phyloP scores from a whole-genome alignment of 2,329 filamentous ascomycete genomes.

The Ceratocystis huliohia region DNA sequence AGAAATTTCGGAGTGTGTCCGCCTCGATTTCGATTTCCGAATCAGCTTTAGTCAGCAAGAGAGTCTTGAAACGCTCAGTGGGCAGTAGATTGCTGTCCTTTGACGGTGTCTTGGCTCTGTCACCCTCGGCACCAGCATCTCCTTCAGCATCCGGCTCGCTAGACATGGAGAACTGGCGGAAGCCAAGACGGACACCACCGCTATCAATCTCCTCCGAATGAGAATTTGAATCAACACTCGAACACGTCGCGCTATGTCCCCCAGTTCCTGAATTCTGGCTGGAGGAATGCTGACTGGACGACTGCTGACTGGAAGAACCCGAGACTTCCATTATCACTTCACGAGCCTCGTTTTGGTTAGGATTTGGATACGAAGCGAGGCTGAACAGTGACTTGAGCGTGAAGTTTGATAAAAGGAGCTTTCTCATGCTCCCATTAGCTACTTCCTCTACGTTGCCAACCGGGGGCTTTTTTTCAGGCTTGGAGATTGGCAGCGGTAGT shows the following conservation, averaged over 20 bases:
- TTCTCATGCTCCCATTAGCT: not conserved
- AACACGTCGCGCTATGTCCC: not conserved
- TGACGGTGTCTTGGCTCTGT: not conserved
- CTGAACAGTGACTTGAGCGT: slow-evolving; percentile 40
- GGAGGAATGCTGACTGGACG: slow-evolving; percentile 24
- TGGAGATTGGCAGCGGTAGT: not conserved
- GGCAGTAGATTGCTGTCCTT: not conserved
- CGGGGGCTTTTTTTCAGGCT: not conserved
- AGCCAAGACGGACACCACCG: not conserved
- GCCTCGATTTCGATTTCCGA: not conserved
- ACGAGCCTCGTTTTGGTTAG: slow-evolving; percentile 39
- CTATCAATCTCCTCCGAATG: not conserved
- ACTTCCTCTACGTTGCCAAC: not conserved
- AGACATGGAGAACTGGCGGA: not conserved
- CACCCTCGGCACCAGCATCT: not conserved
- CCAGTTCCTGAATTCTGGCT: not conserved
- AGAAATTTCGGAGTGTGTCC: not conserved
- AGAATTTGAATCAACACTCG: not conserved
- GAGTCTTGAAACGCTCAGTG: not conserved
- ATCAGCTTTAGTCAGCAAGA: not conserved
- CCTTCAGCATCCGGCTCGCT: not conserved
- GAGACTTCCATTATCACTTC: slow-evolving; percentile 25
- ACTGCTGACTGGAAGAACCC: slow-evolving; percentile 24
- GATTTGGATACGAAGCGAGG: slow-evolving; percentile 44
- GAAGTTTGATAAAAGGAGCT: slow-evolving; percentile 13